Conservation (phyloP, 2,329 filamentous ascomycete species). For the Aspergillus novoparasiticus region DNA sequence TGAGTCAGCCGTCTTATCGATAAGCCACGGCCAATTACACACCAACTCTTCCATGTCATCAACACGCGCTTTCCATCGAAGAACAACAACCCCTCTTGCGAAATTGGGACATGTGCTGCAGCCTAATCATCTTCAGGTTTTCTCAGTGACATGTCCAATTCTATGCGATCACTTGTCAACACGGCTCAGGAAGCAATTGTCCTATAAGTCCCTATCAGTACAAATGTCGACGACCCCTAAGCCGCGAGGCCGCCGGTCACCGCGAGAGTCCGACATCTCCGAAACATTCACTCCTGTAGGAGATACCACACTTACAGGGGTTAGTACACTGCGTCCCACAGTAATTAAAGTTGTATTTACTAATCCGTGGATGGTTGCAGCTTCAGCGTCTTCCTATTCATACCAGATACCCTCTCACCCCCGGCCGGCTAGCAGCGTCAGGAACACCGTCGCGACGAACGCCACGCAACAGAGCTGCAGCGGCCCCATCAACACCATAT, state of each 20-base stretch:
- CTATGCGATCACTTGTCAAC: background rate
- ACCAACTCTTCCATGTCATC: background rate
- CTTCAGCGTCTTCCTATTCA: constrained; percentile 38
- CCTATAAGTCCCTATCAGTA: background rate
- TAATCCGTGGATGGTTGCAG: constrained; percentile 17
- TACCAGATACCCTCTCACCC: constrained; percentile 38
- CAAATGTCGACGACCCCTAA: constrained; percentile 35
- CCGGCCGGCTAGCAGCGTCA: constrained; percentile 33
- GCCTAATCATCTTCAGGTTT: background rate
- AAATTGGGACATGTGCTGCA: background rate
- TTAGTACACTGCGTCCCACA: constrained; percentile 12
- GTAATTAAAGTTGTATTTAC: background rate
- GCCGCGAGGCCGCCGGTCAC: constrained; percentile 30
- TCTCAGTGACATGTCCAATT: background rate
- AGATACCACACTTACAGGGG: constrained; percentile 32
- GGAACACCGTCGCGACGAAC: constrained; percentile 40
- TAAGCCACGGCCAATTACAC: constrained; percentile 26
- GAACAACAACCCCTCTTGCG: background rate
- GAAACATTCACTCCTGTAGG: constrained; percentile 30
- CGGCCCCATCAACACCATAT: constrained; percentile 57
- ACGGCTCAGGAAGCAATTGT: background rate
- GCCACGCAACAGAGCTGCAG: constrained; percentile 33
- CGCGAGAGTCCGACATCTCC: constrained; percentile 23
- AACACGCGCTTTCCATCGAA: background rate
- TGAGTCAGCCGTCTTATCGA: constrained; percentile 39